Evolutionary conservation across 1,139 yeast genomes (phyloP).

Genomic region (Geotrichum armillariae): DNA sequence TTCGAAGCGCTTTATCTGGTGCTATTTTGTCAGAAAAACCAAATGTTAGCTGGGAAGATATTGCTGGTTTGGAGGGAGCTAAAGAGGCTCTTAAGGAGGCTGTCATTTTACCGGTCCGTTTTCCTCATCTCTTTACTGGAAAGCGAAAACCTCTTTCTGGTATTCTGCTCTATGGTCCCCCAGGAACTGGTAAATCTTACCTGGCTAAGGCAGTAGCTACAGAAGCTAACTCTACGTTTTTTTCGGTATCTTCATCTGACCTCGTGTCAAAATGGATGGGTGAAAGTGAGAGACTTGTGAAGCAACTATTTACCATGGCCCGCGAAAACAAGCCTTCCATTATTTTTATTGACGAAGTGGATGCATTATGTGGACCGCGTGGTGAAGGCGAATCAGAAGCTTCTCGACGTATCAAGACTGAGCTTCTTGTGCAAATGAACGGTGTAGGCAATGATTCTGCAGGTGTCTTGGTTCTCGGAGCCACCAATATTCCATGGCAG

Average conservation of each 20-base stretch:
- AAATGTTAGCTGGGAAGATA: conserved; percentile 90
- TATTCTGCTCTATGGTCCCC: conserved; percentile 92
- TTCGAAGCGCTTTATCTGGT: conserved; percentile 88
- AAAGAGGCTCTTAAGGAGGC: conserved; percentile 98
- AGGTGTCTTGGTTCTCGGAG: conserved; percentile 94
- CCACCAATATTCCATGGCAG: conserved; percentile 99
- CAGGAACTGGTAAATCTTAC: conserved; percentile 98
- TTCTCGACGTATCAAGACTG: conserved; percentile 92
- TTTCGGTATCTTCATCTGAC: conserved; percentile 92
- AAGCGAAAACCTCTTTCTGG: conserved; percentile 93
- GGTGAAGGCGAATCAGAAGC: conserved; percentile 99
- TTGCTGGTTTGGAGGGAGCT: conserved; percentile 94
- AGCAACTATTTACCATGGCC: conserved; percentile 93
- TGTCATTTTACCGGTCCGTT: conserved; percentile 89
- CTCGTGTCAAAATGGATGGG: conserved; percentile 99
- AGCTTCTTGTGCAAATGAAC: conserved; percentile 94
- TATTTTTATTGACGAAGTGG: conserved; percentile 96
- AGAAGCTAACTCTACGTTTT: conserved; percentile 94
- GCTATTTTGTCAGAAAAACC: conserved; percentile 93
- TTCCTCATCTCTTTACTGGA: conserved; percentile 93
- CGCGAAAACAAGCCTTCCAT: conserved; percentile 93
- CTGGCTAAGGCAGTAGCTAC: conserved; percentile 98
- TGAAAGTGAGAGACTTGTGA: conserved; percentile 91
- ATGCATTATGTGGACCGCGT: conserved; percentile 96
- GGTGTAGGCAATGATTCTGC: conserved; percentile 95